These are phyloP conservation scores for Lactarius sanguifluus DNA, from an alignment of 768 basidiomycete genomes.

Conservation along the genomic window DNA sequence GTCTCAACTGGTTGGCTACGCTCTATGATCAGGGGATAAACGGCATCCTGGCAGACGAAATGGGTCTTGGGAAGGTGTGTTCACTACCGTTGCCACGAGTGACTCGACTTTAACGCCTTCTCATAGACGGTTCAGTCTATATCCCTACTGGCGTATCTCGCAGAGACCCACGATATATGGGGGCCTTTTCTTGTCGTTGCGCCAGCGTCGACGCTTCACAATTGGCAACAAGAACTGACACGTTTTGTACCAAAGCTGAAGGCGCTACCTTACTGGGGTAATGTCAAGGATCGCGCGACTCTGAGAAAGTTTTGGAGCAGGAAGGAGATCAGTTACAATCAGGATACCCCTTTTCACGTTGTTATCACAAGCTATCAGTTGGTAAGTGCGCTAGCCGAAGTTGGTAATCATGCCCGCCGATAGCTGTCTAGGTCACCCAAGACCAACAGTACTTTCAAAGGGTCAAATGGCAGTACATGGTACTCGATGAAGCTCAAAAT, in stretches of 20 bases:
- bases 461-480: conserved; percentile 99
- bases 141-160: conserved; percentile 91
- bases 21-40: conserved; percentile 99
- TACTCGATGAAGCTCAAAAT: conserved; percentile 99
- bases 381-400: conserved; percentile 44
- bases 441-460: conserved; percentile 98
- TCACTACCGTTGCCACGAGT: conserved; percentile 29
- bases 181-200: conserved; percentile 98
- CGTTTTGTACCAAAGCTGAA: conserved; percentile 93
- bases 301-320: conserved; percentile 97
- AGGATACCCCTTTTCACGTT: conserved; percentile 95
- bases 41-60: conserved; percentile 98
- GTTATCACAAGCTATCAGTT: conserved; percentile 97
- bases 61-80: conserved; percentile 87
- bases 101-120: conserved; percentile 9
- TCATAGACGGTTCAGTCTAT: conserved; percentile 94
- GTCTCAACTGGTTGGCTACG: conserved; percentile 96
- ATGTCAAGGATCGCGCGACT: conserved; percentile 91
- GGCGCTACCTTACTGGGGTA: conserved; percentile 97
- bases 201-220: conserved; percentile 95
- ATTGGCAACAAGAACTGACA: conserved; percentile 98
- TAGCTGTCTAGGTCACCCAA: conserved; percentile 68
- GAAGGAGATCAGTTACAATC: conserved; percentile 93
- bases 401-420: neutral
- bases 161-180: conserved; percentile 98